These are phyloP conservation scores for Gossypium rotundifolium DNA, from an alignment of 345 rosid species.

Conservation along the genomic window DNA sequence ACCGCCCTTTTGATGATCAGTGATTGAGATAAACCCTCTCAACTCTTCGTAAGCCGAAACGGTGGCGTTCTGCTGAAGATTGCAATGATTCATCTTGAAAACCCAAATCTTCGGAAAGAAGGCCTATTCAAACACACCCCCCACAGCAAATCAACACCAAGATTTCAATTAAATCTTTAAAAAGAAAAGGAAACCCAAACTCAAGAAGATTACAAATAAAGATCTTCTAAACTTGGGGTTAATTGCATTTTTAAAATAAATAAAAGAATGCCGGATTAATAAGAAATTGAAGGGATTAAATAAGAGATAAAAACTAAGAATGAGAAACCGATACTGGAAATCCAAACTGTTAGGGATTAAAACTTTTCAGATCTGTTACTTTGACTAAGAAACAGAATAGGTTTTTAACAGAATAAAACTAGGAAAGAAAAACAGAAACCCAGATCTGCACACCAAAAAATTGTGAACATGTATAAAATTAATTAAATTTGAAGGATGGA, in stretches of 20 bases:
- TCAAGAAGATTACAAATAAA: not conserved
- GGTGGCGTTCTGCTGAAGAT: slow-evolving; percentile 80
- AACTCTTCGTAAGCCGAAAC: slow-evolving; percentile 44
- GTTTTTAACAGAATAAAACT: not conserved
- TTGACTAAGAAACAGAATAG: not conserved
- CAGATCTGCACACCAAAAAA: not conserved
- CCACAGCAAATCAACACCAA: not conserved
- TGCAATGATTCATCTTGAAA: slow-evolving; percentile 60
- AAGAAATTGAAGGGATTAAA: not conserved
- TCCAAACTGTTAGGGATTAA: not conserved
- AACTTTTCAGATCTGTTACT: slow-evolving; percentile 23
- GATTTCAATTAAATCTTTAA: no score
- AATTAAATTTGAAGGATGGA: not conserved
- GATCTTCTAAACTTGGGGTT: slow-evolving; percentile 4
- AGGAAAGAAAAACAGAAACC: not conserved
- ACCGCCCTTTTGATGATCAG: slow-evolving; percentile 51
- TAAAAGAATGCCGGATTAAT: not conserved
- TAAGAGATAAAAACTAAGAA: not conserved
- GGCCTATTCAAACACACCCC: slow-evolving; percentile 25
- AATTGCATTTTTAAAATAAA: not conserved
- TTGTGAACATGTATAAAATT: not conserved
- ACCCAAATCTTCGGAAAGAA: slow-evolving; percentile 35
- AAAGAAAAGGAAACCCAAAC: not conserved
- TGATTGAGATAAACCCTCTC: slow-evolving; percentile 38
- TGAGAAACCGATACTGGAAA: not conserved